Evolutionary conservation across 2,329 filamentous ascomycete species (phyloP), one percentile per base, ranked within the genome.

Genomic region (Phaeosphaeria sp.): DNA sequence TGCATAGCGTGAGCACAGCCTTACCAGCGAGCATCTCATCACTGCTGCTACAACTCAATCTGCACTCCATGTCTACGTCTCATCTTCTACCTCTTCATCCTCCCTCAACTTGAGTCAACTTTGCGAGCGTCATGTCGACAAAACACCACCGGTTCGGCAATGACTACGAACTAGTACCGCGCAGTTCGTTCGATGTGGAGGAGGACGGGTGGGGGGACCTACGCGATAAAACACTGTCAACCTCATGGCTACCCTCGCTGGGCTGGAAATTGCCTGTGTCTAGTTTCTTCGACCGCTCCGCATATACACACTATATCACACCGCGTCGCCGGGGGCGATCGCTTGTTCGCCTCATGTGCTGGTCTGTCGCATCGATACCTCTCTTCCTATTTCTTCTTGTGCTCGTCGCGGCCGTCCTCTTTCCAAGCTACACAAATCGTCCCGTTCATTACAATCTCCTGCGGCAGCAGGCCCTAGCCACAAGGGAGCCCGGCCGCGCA

Each of bases 381-480:
- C 76, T 73, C 56, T 51, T 77, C 40, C 59, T 69, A 46, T 55
- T 72, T 36, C 55, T 71, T 47, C 71, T 83, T 5, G 69, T 82
- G 18, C 57, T 83, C 21, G 67, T 83, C 43, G 79, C 78, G 1
- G 79, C 78, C 45, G 72, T 83, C 20, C 80, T 87, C 65, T 78
- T 81, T 47, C 85, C 86, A 7, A 86, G 84, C 3, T 87, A 87
- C 69, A 85, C 84, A 2, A 74, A 79, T 56, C 80, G 78, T 17
- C 86, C 86, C 6, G 62, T 78, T 8, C 84, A 86, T 68, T 87
- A 87, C 65, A 57, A 75, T 42, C 74, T 76, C 49, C 68, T 82
- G 9, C 77, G 75, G n/a, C 59, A 74, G 52, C 71, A 74, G 8
- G 72, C 77, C 0, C 57, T 70, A 8, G 60, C 60, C 2, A 64